Evolutionary conservation across 148 eudicot species (phyloP).

Genomic region (Polygonum maritimum): DNA sequence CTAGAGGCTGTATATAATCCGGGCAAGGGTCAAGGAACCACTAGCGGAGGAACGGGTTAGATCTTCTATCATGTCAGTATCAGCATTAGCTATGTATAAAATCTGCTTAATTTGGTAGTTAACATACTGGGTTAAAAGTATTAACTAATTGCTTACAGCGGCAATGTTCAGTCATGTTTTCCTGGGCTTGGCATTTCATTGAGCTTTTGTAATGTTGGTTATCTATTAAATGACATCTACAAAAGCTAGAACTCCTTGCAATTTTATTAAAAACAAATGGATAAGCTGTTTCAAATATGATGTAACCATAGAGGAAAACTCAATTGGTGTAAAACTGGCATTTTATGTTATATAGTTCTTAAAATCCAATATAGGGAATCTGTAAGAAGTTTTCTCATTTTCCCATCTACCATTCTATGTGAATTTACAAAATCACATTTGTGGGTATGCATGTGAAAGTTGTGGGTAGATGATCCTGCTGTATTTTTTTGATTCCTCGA

Average conservation of each 20-base stretch:
- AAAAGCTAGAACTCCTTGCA: too few relatives aligned
- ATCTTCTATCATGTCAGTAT: not conserved
- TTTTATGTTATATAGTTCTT: not conserved
- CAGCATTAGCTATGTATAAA: not conserved
- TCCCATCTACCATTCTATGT: not conserved
- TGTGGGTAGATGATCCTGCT: too few relatives aligned
- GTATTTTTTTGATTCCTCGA: too few relatives aligned
- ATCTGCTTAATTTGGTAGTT: not conserved
- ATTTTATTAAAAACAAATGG: too few relatives aligned
- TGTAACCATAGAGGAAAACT: not conserved
- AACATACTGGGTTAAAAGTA: not conserved
- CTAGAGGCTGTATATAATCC: slow-evolving; percentile 37
- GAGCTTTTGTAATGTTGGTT: not conserved
- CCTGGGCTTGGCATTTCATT: not conserved
- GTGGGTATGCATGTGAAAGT: not conserved
- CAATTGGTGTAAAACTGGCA: not conserved
- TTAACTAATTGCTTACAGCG: not conserved
- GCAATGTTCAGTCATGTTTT: not conserved
- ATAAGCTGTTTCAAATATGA: too few relatives aligned
- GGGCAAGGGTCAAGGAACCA: slow-evolving; percentile 37
- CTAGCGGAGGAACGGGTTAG: slow-evolving; percentile 19
- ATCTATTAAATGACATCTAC: not conserved
- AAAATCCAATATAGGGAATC: not conserved
- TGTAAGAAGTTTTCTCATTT: not conserved
- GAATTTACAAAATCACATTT: not conserved